Base-by-base conservation (phyloP, 169 alveolate genomes). In the Besnoitia besnoiti region DNA sequence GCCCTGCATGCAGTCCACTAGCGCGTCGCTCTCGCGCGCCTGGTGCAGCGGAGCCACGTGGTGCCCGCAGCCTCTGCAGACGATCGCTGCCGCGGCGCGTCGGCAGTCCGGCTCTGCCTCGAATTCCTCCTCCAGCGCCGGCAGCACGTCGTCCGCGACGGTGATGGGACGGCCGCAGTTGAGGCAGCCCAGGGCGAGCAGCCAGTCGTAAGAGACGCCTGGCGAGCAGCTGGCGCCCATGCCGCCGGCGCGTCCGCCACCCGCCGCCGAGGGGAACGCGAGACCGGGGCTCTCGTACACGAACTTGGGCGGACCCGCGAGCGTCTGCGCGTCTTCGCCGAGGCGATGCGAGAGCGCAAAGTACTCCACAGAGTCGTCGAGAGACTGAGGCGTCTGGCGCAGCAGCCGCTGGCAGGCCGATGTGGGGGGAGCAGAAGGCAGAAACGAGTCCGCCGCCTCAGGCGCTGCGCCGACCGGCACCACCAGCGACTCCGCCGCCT, bases 121-220 rank as follows among this genome's bases (percentile, higher is more conserved):
- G 16, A 67, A n/a, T 67, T 19, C 51, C 50, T 77, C 59, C 35
- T 77, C 55, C 37, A 77, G 49, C 3, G 39, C 0, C 55, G 87
- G 87, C 55, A 77, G 55, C 14, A 77, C 59, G 37, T 77, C 87
- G 40, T 24, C 87, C 21, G 87, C 87, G 33, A 77, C 59, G 8
- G 61, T 77, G 37, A 77, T 14, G 40, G 87, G 10, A 4, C 40
- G n/a, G 5, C 94, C 94, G 55, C 94, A 91, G 79, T 91, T 79
- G 85, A 91, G 62, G 46, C 94, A 91, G 44, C 94, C 94, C 55
- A 91, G 33, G 24, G 94, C 94, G 0, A 80, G 77, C 59, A 85
- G 27, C 94, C 94, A 91, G 73, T 91, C 94, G 30, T 50, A 91
- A 37, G 91, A 44, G 39, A 73, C 42, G 16, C 55, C 82, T 35